These are phyloP conservation scores for Ophiostoma ips DNA, from an alignment of 2,329 filamentous ascomycete species.

Conservation along the genomic window DNA sequence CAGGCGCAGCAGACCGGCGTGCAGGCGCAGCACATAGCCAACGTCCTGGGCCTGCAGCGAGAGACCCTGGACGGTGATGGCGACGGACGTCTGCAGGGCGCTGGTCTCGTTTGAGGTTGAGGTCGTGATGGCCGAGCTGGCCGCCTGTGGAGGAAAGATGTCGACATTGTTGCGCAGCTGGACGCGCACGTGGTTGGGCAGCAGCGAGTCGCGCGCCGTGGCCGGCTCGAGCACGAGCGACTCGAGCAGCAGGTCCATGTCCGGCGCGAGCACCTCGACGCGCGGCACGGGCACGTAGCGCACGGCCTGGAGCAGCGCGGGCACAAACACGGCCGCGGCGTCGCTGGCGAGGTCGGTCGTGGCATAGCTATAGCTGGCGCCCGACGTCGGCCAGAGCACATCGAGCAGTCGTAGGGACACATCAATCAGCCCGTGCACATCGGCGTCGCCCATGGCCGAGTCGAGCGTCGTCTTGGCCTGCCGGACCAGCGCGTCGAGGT, in stretches of 20 bases:
- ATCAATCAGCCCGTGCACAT: slow-evolving; percentile 54
- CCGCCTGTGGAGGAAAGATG: slow-evolving; percentile 38
- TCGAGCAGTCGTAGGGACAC: slow-evolving; percentile 54
- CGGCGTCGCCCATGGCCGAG: slow-evolving; percentile 56
- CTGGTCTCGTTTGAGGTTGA: no score
- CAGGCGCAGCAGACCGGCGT: slow-evolving; percentile 60
- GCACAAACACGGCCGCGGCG: slow-evolving; percentile 65
- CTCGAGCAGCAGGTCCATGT: slow-evolving; percentile 74
- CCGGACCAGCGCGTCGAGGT: slow-evolving; percentile 57
- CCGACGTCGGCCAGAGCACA: slow-evolving; percentile 47
- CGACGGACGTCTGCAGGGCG: slow-evolving; percentile 58
- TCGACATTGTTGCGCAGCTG: slow-evolving; percentile 80
- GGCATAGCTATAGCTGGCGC: slow-evolving; percentile 21
- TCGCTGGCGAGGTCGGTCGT: slow-evolving; percentile 55
- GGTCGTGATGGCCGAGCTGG: slow-evolving; percentile 28
- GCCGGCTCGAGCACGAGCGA: slow-evolving; percentile 86
- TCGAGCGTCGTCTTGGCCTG: slow-evolving; percentile 55
- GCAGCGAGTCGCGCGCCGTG: slow-evolving; percentile 73
- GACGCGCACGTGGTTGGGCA: slow-evolving; percentile 70
- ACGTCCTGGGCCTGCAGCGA: slow-evolving; percentile 76
- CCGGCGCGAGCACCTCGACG: slow-evolving; percentile 71
- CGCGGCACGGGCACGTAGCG: slow-evolving; percentile 85
- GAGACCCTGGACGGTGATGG: slow-evolving; percentile 67
- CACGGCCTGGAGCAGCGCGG: slow-evolving; percentile 59
- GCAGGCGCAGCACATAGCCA: slow-evolving; percentile 76